Evolutionary conservation across 1,284 basidiomycete species (phyloP), one percentile per base, ranked within the genome.

Genomic region (Malassezia furfur): DNA sequence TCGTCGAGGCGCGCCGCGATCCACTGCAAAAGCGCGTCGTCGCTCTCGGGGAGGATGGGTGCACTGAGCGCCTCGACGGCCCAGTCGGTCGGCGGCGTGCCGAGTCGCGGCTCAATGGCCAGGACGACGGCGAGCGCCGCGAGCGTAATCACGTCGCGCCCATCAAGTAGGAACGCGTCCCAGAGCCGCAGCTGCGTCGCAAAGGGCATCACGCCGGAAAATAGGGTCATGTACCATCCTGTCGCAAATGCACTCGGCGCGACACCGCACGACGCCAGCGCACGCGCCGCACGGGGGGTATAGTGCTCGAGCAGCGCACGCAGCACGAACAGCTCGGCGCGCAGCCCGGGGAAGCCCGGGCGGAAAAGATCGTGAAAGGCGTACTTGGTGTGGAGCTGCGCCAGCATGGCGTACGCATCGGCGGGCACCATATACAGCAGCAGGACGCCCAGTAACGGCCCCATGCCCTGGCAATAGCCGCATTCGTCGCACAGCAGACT

Each of bases 381-480:
- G 76, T 94, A 96, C 75, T 88, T 85, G 76, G 67, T 62, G 54
- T 70, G 71, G 32, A 98, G 77, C 34, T 84, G 83, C 31, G 88
- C 84, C 55, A 98, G 81, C 19, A 84, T 81, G 2, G 86, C 82
- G 70, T 93, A 96, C 2, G 85, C 87, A 58, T 84, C 84, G 77
- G 80, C 69, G 2, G 62, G 59, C 47, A 52, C 50, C 19, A 90
- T 87, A 76, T 98, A 96, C 76, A 87, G 91, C 14, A 98, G 81
- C 30, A 99, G 80, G 1, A 91, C 94, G 0, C 91, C 89, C 0
- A 91, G 91, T 50, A 98, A 88, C 6, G 91, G 88, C 0, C 94
- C 93, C 93, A 99, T 99, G 48, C 94, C 93, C 78, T 99, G 94
- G 54, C 93, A 93, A 75, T 99, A 99, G 2, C 91, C 94, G 65